A percentile compares a stretch with the other conserved stretches of the same genome.
phyloP scores from a whole-genome alignment of 2,329 filamentous ascomycete species.

The Eutypa lata region DNA sequence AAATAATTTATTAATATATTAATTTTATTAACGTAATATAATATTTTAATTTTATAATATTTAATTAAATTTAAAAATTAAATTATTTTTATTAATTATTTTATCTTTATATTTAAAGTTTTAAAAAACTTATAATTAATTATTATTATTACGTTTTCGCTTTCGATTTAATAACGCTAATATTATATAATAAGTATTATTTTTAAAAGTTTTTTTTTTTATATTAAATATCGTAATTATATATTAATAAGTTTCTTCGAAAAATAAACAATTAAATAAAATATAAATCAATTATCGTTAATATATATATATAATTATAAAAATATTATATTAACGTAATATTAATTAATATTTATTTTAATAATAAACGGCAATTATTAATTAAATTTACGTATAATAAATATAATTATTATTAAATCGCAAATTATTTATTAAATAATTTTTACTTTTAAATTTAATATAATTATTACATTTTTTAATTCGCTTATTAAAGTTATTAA shows the following conservation, averaged over 20 bases:
- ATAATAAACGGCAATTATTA: too few species aligned
- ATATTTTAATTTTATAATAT: background rate
- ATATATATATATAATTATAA: conserved; percentile 1
- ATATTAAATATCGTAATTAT: conserved; percentile 1
- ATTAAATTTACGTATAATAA: too few species aligned
- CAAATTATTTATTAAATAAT: background rate
- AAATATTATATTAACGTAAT: background rate
- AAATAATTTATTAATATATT: background rate
- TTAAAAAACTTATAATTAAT: too few species aligned
- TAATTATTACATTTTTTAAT: background rate
- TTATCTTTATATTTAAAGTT: too few species aligned
- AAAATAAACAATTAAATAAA: conserved; percentile 1
- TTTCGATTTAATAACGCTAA: too few species aligned
- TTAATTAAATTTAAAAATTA: background rate
- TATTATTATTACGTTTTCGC: too few species aligned
- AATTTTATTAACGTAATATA: background rate
- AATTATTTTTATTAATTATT: background rate
- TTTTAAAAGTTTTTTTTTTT: too few species aligned
- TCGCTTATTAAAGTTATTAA: too few species aligned
- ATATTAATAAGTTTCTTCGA: too few species aligned
- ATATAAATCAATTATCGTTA: background rate
- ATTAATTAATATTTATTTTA: too few species aligned
- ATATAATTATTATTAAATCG: background rate
- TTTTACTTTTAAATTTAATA: background rate
- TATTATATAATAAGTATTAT: too few species aligned